phyloP scores from a whole-genome alignment of 75 land plant genomes.

The Pinus tabuliformis region DNA sequence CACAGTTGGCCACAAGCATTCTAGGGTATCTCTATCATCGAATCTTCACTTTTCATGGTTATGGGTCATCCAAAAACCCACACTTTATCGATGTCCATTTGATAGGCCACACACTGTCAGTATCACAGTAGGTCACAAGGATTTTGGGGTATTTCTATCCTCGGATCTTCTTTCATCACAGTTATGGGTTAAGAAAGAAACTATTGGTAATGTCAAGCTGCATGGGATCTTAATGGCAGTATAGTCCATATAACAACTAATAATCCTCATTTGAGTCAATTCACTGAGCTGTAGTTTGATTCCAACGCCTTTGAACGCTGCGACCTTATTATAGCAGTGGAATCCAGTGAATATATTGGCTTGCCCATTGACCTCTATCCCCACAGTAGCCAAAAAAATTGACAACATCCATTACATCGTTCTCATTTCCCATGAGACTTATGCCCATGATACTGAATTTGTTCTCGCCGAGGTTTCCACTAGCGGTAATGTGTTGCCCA shows the following conservation, averaged over 20 bases:
- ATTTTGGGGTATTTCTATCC: no score
- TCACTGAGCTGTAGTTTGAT: slow-evolving; percentile 58
- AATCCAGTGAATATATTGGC: slow-evolving; percentile 68
- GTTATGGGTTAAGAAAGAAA: slow-evolving; percentile 81
- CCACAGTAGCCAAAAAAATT: slow-evolving; percentile 79
- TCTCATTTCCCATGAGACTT: slow-evolving; percentile 63
- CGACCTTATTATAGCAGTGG: slow-evolving; percentile 89
- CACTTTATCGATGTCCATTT: no score
- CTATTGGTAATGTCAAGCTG: slow-evolving; percentile 56
- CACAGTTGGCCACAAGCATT: no score
- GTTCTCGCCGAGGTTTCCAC: slow-evolving; percentile 61
- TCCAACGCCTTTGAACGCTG: slow-evolving; percentile 74
- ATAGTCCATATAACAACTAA: slow-evolving; percentile 71
- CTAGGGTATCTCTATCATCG: no score
- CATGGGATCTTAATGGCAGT: slow-evolving; percentile 79
- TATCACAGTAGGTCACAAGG: no score
- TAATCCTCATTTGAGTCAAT: slow-evolving; percentile 62
- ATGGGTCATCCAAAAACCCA: no score
- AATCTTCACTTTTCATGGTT: no score
- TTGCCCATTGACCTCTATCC: slow-evolving; percentile 61
- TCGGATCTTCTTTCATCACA: no score
- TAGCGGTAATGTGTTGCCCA: slow-evolving; percentile 80
- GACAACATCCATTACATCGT: slow-evolving; percentile 77
- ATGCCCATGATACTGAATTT: slow-evolving; percentile 75
- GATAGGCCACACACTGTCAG: no score